A percentile compares a stretch with the other conserved stretches of the same genome.
These are phyloP conservation scores for Diplodia sapinea DNA, from an alignment of 2,329 filamentous ascomycete genomes.

Conservation along the genomic window DNA sequence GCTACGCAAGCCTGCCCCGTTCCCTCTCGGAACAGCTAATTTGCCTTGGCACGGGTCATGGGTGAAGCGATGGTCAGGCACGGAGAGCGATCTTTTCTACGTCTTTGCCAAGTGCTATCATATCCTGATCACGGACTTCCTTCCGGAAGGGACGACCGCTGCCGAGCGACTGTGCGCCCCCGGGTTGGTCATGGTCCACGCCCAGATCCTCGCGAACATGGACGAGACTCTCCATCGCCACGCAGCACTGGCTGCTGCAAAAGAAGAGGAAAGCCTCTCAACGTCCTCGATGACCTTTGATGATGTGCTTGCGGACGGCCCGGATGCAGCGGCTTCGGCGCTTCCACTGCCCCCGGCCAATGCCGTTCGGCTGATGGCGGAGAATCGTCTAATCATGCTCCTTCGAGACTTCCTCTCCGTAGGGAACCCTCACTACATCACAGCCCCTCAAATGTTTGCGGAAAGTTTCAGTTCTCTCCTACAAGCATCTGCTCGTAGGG, in stretches of 20 bases:
- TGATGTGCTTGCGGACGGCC: constrained; percentile 63
- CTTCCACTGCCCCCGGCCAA: constrained; percentile 71
- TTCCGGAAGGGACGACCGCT: constrained; percentile 55
- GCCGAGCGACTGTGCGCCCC: constrained; percentile 70
- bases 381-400: constrained; percentile 82
- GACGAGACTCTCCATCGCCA: constrained; percentile 86
- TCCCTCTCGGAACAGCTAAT: constrained; percentile 71
- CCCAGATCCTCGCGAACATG: constrained; percentile 77
- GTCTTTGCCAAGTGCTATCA: constrained; percentile 90
- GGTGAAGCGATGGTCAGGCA: constrained; percentile 83
- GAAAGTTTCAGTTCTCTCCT: constrained; percentile 75
- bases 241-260: constrained; percentile 36
- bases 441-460: constrained; percentile 73
- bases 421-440: constrained; percentile 58
- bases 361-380: constrained; percentile 79
- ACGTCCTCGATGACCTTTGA: constrained; percentile 66
- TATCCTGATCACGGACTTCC: constrained; percentile 72
- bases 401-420: constrained; percentile 79
- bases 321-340: constrained; percentile 70
- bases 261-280: constrained; percentile 8
- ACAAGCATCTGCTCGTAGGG: constrained; percentile 74
- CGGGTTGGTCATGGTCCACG: constrained; percentile 79
- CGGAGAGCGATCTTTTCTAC: constrained; percentile 88
- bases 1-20: constrained; percentile 68
- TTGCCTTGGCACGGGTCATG: constrained; percentile 87